These are phyloP conservation scores for Hevea brasiliensis DNA, from an alignment of 345 rosid species.

Conservation along the genomic window DNA sequence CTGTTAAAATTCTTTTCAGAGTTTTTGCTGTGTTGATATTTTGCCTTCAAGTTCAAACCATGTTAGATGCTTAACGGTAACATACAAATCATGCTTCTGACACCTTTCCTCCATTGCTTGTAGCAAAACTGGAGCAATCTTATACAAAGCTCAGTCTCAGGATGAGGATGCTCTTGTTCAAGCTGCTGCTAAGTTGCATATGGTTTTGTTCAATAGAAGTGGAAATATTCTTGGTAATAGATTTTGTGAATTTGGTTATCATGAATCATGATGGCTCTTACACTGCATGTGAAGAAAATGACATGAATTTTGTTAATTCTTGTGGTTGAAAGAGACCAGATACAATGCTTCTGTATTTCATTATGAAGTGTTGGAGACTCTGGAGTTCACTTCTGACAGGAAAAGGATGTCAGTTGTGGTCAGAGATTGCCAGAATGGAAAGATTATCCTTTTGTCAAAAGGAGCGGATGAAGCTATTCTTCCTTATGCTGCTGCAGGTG, in stretches of 20 bases:
- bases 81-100: constrained; percentile 1
- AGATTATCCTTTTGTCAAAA: constrained; percentile 79
- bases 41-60: background rate
- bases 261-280: constrained; percentile 13
- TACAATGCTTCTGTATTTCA: constrained; percentile 56
- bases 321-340: constrained; percentile 61
- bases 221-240: constrained; percentile 71
- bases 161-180: constrained; percentile 98
- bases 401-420: constrained; percentile 96
- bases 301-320: constrained; percentile 19
- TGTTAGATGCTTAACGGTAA: background rate
- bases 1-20: background rate
- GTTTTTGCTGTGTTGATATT: background rate
- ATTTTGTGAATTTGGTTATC: constrained; percentile 26
- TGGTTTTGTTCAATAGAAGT: constrained; percentile 68
- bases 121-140: constrained; percentile 80
- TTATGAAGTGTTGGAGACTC: constrained; percentile 77
- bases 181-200: constrained; percentile 87
- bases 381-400: constrained; percentile 96
- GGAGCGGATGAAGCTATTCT: constrained; percentile 97
- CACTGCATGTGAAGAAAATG: constrained; percentile 4
- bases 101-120: constrained; percentile 15
- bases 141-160: constrained; percentile 94
- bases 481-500: constrained; percentile 77
- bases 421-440: constrained; percentile 71